phyloP scores from a whole-genome alignment of 139 green algal genomes.

The Tetradesmus lagerheimii region DNA sequence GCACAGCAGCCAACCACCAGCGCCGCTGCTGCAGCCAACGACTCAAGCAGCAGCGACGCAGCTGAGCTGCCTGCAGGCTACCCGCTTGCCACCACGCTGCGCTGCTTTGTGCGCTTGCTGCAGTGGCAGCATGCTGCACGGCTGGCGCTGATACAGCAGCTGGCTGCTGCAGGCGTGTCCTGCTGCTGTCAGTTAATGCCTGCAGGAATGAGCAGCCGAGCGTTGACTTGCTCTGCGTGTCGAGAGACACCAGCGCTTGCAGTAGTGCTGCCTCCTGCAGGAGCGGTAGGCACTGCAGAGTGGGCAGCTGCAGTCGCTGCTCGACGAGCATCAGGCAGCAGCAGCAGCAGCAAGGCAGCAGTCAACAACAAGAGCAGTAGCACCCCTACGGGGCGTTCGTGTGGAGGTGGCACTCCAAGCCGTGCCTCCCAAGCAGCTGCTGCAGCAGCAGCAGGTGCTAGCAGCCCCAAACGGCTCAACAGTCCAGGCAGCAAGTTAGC shows the following conservation, averaged over 20 bases:
- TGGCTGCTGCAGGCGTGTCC: background rate
- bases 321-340: background rate
- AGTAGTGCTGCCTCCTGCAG: slow-evolving; percentile 6
- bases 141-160: background rate
- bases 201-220: background rate
- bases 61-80: background rate
- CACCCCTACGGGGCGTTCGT: background rate
- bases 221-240: background rate
- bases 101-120: slow-evolving; percentile 29
- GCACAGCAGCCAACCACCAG: background rate
- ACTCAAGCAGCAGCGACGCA: background rate
- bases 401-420: background rate
- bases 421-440: background rate
- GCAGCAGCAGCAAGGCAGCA: background rate
- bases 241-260: background rate
- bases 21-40: background rate
- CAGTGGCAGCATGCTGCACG: slow-evolving; percentile 9
- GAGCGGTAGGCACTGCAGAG: background rate
- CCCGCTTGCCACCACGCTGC: background rate
- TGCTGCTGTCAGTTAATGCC: background rate
- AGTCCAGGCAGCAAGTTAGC: background rate
- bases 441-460: background rate
- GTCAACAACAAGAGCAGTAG: background rate
- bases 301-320: background rate
- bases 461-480: background rate